These are phyloP conservation scores for Cubamyces lactineus DNA, from an alignment of 768 basidiomycete species.

Conservation along the genomic window DNA sequence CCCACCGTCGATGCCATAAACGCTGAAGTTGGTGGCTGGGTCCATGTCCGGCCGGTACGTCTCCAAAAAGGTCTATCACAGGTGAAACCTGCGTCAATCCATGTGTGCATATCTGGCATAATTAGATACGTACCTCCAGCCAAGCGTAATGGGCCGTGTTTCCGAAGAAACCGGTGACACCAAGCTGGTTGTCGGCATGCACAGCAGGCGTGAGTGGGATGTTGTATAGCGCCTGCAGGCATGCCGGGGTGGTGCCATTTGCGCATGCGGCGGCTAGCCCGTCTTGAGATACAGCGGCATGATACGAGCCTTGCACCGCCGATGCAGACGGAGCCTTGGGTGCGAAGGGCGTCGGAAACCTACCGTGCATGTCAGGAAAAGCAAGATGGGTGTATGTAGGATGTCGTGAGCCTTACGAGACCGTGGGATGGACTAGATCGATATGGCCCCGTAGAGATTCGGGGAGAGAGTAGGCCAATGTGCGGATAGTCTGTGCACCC, in stretches of 20 bases:
- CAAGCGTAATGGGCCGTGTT: constrained; percentile 30
- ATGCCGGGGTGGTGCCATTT: constrained; percentile 29
- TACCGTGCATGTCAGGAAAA: no score
- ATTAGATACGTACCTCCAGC: constrained; percentile 35
- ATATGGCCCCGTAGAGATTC: constrained; percentile 35
- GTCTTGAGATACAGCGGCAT: not conserved
- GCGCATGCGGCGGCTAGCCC: constrained; percentile 19
- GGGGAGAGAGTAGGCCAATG: constrained; percentile 44
- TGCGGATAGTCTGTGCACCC: constrained; percentile 36
- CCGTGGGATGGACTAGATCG: constrained; percentile 39
- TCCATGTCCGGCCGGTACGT: constrained; percentile 31
- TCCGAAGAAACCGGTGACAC: constrained; percentile 35
- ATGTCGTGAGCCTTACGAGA: constrained; percentile 25
- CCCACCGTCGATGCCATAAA: constrained; percentile 36
- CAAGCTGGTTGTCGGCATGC: constrained; percentile 28
- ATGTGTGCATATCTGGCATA: constrained; percentile 29
- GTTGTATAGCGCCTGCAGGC: constrained; percentile 37
- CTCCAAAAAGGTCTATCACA: constrained; percentile 32
- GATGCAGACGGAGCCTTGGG: not conserved
- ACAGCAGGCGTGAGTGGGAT: constrained; percentile 37
- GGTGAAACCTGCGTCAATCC: constrained; percentile 41
- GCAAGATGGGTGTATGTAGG: no score
- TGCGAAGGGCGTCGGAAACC: not conserved
- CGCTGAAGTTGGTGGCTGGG: constrained; percentile 28
- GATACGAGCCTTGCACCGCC: not conserved